These are phyloP conservation scores for Geranium rotundifolium DNA, from an alignment of 345 rosid genomes.

Conservation along the genomic window DNA sequence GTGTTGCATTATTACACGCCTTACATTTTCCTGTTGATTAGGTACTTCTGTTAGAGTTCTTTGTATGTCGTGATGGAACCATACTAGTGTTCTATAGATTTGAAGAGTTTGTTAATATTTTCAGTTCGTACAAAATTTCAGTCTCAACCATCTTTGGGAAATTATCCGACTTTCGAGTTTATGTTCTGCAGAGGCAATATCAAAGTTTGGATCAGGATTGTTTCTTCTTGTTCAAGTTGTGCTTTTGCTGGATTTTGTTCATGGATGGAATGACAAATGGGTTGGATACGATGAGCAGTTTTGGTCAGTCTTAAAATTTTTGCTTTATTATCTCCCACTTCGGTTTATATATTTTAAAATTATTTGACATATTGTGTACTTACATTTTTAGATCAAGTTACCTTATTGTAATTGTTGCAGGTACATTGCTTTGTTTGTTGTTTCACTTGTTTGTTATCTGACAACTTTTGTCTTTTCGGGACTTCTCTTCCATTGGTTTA, in stretches of 20 bases:
- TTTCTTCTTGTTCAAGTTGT: slow-evolving; percentile 98
- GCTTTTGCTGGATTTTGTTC: slow-evolving; percentile 96
- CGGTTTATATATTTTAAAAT: background rate
- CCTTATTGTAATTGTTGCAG: slow-evolving; percentile 22
- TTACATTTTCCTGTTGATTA: background rate
- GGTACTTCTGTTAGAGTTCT: background rate
- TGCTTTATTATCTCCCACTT: background rate
- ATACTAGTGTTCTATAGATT: background rate
- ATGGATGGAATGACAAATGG: slow-evolving; percentile 99
- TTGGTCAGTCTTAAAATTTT: slow-evolving; percentile 49
- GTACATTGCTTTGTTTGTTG: slow-evolving; percentile 69
- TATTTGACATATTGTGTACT: background rate
- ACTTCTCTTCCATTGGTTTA: slow-evolving; percentile 90
- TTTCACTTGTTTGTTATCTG: slow-evolving; percentile 80
- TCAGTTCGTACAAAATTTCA: background rate
- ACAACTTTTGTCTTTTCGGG: slow-evolving; percentile 86
- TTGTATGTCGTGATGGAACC: background rate
- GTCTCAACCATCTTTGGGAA: background rate
- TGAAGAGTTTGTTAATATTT: background rate
- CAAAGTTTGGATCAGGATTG: slow-evolving; percentile 94
- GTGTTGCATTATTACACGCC: background rate
- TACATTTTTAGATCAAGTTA: background rate
- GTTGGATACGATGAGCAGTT: slow-evolving; percentile 93
- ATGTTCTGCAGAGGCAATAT: slow-evolving; percentile 50
- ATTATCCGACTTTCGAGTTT: slow-evolving; percentile 2